Conservation (phyloP, 306 rosid genomes). For the Hippophae tibetana region DNA sequence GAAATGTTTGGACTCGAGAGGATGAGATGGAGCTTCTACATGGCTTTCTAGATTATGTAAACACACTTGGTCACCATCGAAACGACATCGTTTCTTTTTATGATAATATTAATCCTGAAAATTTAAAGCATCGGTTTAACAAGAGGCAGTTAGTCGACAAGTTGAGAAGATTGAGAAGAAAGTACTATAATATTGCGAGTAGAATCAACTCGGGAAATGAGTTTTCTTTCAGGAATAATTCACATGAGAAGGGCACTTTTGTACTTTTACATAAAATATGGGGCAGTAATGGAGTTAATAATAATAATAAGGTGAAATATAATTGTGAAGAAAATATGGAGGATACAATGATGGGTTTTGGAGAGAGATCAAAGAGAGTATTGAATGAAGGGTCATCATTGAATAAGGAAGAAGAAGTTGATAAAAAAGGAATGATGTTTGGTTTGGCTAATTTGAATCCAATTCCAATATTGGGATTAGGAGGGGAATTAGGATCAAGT, state of each 20-base stretch:
- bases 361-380: too few relatives aligned
- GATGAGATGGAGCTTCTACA: slow-evolving; percentile 72
- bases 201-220: slow-evolving; percentile 32
- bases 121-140: slow-evolving; percentile 53
- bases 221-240: slow-evolving; percentile 38
- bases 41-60: slow-evolving; percentile 48
- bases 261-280: slow-evolving; percentile 68
- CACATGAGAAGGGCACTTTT: slow-evolving; percentile 63
- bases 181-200: slow-evolving; percentile 37
- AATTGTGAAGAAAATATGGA: neutral
- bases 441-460: neutral
- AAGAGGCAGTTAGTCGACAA: slow-evolving; percentile 61
- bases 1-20: slow-evolving; percentile 56
- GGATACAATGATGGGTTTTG: neutral
- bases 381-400: too few relatives aligned
- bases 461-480: neutral
- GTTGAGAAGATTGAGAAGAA: slow-evolving; percentile 66
- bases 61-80: slow-evolving; percentile 22
- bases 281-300: slow-evolving; percentile 16
- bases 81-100: slow-evolving; percentile 35
- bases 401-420: too few relatives aligned
- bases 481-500: neutral
- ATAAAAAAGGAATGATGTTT: too few relatives aligned
- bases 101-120: slow-evolving; percentile 43
- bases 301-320: neutral